Evolutionary conservation across 73 alveolate genomes (phyloP).

Genomic region (Breviolum minutum): DNA sequence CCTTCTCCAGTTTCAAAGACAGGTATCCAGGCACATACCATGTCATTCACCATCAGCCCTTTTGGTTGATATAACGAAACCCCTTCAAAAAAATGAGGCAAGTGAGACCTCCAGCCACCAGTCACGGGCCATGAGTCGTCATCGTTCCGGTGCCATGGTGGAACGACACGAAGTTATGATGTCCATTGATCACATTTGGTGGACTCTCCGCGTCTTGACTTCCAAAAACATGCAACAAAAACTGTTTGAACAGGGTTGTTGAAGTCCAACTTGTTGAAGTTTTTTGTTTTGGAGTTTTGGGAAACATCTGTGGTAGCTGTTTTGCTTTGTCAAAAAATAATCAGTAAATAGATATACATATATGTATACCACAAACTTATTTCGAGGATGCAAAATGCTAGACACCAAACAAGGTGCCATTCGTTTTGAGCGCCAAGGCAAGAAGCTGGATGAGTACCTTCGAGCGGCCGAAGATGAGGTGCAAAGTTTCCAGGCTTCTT

Average conservation of each 20-base stretch:
- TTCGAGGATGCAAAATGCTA: no score
- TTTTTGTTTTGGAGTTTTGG: no score
- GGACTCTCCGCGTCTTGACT: conserved; percentile 40
- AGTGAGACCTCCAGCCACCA: neutral
- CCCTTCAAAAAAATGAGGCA: neutral
- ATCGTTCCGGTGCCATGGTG: neutral
- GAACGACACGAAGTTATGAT: conserved; percentile 35
- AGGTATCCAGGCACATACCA: no score
- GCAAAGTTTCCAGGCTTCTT: conserved; percentile 23
- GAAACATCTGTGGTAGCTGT: neutral
- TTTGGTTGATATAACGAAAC: no score
- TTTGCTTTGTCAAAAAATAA: no score
- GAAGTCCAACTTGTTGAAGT: neutral
- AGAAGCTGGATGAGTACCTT: conserved; percentile 56
- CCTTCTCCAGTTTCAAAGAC: no score
- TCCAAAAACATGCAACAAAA: neutral
- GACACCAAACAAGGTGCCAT: no score
- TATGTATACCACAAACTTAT: no score
- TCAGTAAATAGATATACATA: no score
- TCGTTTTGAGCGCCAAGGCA: neutral
- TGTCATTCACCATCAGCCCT: no score
- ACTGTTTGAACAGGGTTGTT: neutral
- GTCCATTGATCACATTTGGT: conserved; percentile 62
- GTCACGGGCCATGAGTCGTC: conserved; percentile 1
- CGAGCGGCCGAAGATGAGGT: conserved; percentile 49